Conservation (phyloP, 2,329 filamentous ascomycete species). For the Alternaria sp. region DNA sequence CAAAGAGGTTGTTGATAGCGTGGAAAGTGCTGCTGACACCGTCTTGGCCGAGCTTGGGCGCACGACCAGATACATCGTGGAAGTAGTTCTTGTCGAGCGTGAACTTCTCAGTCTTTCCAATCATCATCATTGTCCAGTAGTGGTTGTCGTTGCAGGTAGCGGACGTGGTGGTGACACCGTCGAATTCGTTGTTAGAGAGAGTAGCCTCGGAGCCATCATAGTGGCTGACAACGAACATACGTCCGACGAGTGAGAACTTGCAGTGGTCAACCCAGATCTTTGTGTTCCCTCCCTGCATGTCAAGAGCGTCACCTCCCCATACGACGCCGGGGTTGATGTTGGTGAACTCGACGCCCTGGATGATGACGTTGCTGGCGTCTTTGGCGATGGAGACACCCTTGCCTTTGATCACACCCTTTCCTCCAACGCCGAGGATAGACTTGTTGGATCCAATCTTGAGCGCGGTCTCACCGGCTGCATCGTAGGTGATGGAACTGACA, state of each 20-base stretch:
- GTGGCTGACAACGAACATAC: conserved; percentile 55
- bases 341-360: conserved; percentile 53
- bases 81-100: conserved; percentile 58
- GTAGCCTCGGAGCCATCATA: conserved; percentile 51
- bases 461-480: conserved; percentile 39
- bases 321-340: conserved; percentile 51
- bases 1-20: conserved; percentile 46
- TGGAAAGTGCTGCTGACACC: conserved; percentile 32
- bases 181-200: conserved; percentile 58
- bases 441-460: conserved; percentile 54
- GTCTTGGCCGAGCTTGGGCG: conserved; percentile 54
- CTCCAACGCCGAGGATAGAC: conserved; percentile 52
- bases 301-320: conserved; percentile 52
- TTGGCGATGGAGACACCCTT: conserved; percentile 51
- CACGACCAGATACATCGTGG: conserved; percentile 56
- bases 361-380: conserved; percentile 48
- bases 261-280: conserved; percentile 51
- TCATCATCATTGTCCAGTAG: conserved; percentile 58
- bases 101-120: conserved; percentile 51
- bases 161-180: conserved; percentile 55
- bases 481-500: conserved; percentile 44
- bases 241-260: conserved; percentile 56
- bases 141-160: conserved; percentile 57
- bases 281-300: conserved; percentile 44
- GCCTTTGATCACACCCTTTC: conserved; percentile 52